phyloP scores from a whole-genome alignment of 495 filamentous ascomycete species.

The Parathielavia hyrcaniae region DNA sequence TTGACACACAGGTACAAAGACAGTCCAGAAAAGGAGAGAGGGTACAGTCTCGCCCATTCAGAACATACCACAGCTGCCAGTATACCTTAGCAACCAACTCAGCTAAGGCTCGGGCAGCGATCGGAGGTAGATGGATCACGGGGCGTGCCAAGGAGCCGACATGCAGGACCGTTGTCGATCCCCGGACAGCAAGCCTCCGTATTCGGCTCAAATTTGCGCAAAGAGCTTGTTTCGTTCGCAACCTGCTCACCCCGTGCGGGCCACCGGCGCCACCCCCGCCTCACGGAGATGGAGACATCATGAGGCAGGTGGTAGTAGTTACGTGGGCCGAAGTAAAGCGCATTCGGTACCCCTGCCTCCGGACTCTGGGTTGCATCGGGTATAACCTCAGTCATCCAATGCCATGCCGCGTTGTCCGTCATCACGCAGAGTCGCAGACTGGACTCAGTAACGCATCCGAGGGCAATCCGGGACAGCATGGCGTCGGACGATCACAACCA shows the following conservation, averaged over 20 bases:
- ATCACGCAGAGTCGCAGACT: neutral
- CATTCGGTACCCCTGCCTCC: too few species aligned
- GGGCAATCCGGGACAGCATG: neutral
- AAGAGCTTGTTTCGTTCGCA: neutral
- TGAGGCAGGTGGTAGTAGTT: too few species aligned
- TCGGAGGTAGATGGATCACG: too few species aligned
- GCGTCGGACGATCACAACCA: conserved; percentile 6
- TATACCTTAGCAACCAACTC: too few species aligned
- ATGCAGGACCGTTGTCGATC: neutral
- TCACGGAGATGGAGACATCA: too few species aligned
- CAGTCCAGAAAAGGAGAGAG: neutral
- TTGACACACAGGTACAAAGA: neutral
- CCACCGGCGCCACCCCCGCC: too few species aligned
- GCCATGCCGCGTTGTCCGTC: too few species aligned
- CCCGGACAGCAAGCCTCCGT: neutral
- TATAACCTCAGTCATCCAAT: too few species aligned
- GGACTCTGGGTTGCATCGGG: too few species aligned
- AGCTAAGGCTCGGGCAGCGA: too few species aligned
- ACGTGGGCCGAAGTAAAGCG: too few species aligned
- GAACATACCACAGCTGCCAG: neutral
- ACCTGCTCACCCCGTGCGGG: neutral
- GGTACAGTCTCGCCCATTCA: neutral
- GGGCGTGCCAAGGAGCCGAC: conserved; percentile 5
- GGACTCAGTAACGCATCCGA: neutral
- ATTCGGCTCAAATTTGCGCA: conserved; percentile 14